phyloP scores from a whole-genome alignment of 2,329 filamentous ascomycete species.

The Xylariaceae sp. region DNA sequence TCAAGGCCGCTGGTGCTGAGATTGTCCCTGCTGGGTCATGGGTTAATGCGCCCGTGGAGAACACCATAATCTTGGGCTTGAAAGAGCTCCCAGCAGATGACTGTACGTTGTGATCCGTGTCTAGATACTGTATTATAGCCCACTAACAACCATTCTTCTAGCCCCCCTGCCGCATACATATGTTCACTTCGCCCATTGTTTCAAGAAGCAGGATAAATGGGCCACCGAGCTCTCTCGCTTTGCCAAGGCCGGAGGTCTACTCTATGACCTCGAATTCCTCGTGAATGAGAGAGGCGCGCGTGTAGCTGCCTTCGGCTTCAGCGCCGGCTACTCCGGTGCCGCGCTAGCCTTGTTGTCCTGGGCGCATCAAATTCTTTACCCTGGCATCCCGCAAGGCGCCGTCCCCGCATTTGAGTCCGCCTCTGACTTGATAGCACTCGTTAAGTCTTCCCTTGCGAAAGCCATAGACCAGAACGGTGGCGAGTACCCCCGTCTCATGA shows the following conservation, averaged over 20 bases:
- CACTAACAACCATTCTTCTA: background rate
- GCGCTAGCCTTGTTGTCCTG: slow-evolving; percentile 74
- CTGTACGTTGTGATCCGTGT: background rate
- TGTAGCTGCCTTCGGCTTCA: slow-evolving; percentile 67
- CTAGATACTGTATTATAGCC: background rate
- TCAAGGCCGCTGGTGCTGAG: slow-evolving; percentile 1
- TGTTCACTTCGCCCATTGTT: slow-evolving; percentile 5
- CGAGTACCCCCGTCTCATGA: slow-evolving; percentile 65
- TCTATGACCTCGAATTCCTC: slow-evolving; percentile 85
- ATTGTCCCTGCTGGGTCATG: slow-evolving; percentile 9
- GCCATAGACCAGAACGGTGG: slow-evolving; percentile 58
- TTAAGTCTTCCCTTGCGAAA: slow-evolving; percentile 63
- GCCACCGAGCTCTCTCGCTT: slow-evolving; percentile 74
- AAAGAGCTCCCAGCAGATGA: slow-evolving; percentile 9
- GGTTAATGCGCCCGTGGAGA: slow-evolving; percentile 2
- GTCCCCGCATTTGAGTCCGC: slow-evolving; percentile 70
- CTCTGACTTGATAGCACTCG: slow-evolving; percentile 62
- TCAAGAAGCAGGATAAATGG: slow-evolving; percentile 43
- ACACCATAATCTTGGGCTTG: slow-evolving; percentile 7
- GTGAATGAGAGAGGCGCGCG: slow-evolving; percentile 64
- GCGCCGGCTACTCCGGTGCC: slow-evolving; percentile 70
- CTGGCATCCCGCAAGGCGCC: slow-evolving; percentile 56
- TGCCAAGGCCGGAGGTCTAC: slow-evolving; percentile 65
- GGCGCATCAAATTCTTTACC: slow-evolving; percentile 73
- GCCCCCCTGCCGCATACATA: background rate